Percentiles rank a stretch among this genome's conserved stretches.
phyloP scores from a whole-genome alignment of 805 yeast genomes.

The Suhomyces faveliae region DNA sequence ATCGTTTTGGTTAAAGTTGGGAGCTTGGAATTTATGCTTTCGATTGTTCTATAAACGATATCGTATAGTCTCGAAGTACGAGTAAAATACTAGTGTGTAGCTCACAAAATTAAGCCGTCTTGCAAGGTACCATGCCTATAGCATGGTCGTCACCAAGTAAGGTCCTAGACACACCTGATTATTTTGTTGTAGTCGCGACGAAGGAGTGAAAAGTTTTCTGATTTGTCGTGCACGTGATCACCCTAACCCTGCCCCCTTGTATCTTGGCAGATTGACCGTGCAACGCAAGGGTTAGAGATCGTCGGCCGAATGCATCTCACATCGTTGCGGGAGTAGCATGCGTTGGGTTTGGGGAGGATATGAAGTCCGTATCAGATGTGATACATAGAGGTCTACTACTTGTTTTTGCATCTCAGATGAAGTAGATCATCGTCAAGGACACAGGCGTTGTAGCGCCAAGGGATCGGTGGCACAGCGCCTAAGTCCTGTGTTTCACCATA shows the following conservation, averaged over 20 bases:
- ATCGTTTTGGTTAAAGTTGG: neutral
- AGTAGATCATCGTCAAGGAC: neutral
- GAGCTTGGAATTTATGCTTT: neutral
- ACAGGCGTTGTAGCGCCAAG: neutral
- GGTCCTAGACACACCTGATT: too few relatives aligned
- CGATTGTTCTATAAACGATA: neutral
- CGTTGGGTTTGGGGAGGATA: neutral
- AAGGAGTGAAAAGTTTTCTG: neutral
- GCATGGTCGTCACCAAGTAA: too few relatives aligned
- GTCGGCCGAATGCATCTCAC: neutral
- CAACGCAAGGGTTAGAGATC: neutral
- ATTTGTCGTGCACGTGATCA: neutral
- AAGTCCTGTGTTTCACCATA: neutral
- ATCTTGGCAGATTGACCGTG: neutral
- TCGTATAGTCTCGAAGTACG: neutral
- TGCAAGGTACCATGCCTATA: too few relatives aligned
- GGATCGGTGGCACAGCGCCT: neutral
- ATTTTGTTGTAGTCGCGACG: neutral
- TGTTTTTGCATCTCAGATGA: neutral
- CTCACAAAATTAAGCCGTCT: too few relatives aligned
- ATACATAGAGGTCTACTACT: too few relatives aligned
- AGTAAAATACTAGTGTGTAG: neutral
- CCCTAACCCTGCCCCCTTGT: neutral
- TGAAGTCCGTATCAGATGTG: neutral
- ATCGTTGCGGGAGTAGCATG: neutral